These are phyloP conservation scores for Paraconiothyrium brasiliense DNA, from an alignment of 2,329 filamentous ascomycete genomes.

Conservation along the genomic window DNA sequence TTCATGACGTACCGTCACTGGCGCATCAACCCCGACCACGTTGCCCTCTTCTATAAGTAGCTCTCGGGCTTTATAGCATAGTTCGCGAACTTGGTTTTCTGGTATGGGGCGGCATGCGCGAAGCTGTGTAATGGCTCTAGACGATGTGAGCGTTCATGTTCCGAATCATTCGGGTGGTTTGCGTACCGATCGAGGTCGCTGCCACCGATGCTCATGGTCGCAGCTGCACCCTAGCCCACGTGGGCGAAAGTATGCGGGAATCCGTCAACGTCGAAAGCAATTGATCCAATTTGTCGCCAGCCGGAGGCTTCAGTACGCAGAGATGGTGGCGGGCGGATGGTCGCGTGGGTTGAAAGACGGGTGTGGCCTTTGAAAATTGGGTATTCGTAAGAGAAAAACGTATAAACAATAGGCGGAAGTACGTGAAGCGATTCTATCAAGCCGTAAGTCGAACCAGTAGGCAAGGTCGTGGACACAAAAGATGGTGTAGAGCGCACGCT, in stretches of 20 bases:
- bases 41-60: constrained; percentile 97
- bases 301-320: not conserved
- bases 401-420: not conserved
- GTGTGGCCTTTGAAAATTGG: constrained; percentile 3
- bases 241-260: constrained; percentile 7
- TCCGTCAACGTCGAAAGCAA: constrained; percentile 10
- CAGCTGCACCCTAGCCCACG: constrained; percentile 23
- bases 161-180: constrained; percentile 16
- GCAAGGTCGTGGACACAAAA: constrained; percentile 4
- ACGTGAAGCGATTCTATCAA: not conserved
- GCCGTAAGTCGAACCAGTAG: not conserved
- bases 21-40: constrained; percentile 92
- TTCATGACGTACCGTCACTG: constrained; percentile 76
- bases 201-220: constrained; percentile 64
- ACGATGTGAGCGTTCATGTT: constrained; percentile 24
- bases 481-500: constrained; percentile 15
- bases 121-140: constrained; percentile 91
- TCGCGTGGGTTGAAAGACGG: constrained; percentile 18
- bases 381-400: not conserved
- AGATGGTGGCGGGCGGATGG: constrained; percentile 16
- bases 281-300: constrained; percentile 5
- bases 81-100: constrained; percentile 91
- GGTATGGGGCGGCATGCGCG: constrained; percentile 96
- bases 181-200: constrained; percentile 91
- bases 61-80: constrained; percentile 97